phyloP scores from a whole-genome alignment of 768 basidiomycete species.

The Lactarius deliciosus region DNA sequence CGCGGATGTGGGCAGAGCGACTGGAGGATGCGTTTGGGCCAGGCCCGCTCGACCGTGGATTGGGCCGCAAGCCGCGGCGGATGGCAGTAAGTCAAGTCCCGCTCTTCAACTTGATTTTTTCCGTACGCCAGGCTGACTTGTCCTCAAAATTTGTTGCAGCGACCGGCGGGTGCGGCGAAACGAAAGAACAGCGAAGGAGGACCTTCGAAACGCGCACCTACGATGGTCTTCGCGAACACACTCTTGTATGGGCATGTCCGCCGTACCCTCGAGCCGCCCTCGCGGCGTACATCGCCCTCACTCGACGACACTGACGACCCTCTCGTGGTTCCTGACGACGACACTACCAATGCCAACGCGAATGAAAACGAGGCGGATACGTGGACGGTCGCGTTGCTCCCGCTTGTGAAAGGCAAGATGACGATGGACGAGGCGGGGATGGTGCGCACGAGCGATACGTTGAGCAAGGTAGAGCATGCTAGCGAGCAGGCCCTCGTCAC shows the following conservation, averaged over 20 bases:
- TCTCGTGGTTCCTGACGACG: neutral
- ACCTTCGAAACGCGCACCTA: no score
- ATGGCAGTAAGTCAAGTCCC: conserved; percentile 12
- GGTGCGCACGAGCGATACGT: conserved; percentile 3
- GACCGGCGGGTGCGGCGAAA: conserved; percentile 7
- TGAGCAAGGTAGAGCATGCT: conserved; percentile 10
- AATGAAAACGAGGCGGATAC: conserved; percentile 9
- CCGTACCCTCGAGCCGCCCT: conserved; percentile 13
- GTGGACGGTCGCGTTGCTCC: conserved; percentile 22
- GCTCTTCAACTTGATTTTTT: no score
- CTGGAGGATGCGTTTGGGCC: conserved; percentile 27
- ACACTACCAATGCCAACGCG: neutral
- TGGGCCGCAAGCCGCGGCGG: conserved; percentile 25
- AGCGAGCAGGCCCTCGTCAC: neutral
- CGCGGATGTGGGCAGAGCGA: conserved; percentile 20
- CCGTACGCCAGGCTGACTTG: neutral
- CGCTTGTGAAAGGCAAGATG: conserved; percentile 23
- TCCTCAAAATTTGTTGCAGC: neutral
- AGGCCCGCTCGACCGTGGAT: conserved; percentile 23
- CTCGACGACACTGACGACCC: neutral
- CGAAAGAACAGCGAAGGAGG: neutral
- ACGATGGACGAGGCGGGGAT: conserved; percentile 5
- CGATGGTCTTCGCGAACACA: conserved; percentile 1
- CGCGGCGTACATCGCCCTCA: neutral
- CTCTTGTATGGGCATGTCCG: neutral